Evolutionary conservation across 345 rosid genomes (phyloP), one percentile per base, ranked within the genome.

Genomic region (Geranium brycei): DNA sequence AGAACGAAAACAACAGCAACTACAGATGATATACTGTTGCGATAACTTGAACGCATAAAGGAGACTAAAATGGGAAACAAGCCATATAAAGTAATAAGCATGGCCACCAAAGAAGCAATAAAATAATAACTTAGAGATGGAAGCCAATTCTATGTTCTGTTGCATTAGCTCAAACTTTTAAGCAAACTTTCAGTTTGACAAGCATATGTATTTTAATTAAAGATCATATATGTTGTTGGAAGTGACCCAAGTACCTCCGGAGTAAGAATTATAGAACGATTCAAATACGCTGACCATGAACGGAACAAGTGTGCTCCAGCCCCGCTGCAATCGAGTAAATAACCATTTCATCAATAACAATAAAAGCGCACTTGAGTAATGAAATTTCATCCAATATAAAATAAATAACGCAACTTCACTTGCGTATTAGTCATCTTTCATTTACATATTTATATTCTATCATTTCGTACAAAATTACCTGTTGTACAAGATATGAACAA

Each of bases 281-380:
- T 75, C 38, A 79, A 73, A 64, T 72, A 79, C 7, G 66, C 72
- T 1, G 78, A 61, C 80, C 83, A 77, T 0, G 80, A 73, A 61
- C 73, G 68, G 64, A 82, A 82, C 40, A 77, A 79, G 65, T 73
- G 77, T 66, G 83, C 81, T 63, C 78, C 81, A 55, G 69, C 74
- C 57, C 74, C 74, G 16, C 74, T 71, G 69, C 53, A 47, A 47
- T 47, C 3, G 14, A 47, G 15, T 47, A 47, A 47, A 13, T 13
- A 47, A 13, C 53, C 53, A 47, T 8, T 47, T 11, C 53, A 47
- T 47, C 13, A 47, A 47, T 6, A 47, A 47, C 14, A 47, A 47
- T 35, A 35, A 35, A 35, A 35, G 5, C 41, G 14, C 11, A 11
- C 13, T 47, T 47, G 11, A 47, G 53, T 47, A 47, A 47, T 47